These are phyloP conservation scores for Salix exigua DNA, from an alignment of 345 rosid species.

Conservation along the genomic window DNA sequence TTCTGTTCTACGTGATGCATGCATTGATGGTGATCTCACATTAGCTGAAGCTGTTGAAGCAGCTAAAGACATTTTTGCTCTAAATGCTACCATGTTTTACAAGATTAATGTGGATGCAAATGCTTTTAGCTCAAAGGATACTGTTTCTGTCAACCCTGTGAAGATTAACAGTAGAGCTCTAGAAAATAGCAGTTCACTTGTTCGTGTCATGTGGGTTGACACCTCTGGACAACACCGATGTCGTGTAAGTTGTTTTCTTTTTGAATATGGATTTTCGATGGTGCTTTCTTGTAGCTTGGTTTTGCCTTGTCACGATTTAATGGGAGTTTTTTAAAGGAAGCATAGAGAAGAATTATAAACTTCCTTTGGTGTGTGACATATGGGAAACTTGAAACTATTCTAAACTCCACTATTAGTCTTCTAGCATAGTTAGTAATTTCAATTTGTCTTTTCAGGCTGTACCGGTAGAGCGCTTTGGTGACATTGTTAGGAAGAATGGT, in stretches of 20 bases:
- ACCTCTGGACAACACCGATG: conserved; percentile 93
- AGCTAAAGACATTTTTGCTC: conserved; percentile 66
- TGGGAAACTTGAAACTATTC: background rate
- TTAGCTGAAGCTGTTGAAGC: conserved; percentile 81
- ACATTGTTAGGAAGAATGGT: conserved; percentile 59
- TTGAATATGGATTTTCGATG: background rate
- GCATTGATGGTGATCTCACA: conserved; percentile 64
- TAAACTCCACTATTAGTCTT: background rate
- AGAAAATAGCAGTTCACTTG: conserved; percentile 41
- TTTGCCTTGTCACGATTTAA: background rate
- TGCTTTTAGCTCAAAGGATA: conserved; percentile 24
- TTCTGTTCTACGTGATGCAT: conserved; percentile 66
- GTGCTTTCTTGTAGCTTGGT: conserved; percentile 4
- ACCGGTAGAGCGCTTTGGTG: conserved; percentile 62
- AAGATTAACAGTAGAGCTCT: conserved; percentile 23
- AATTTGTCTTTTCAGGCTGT: conserved; percentile 54
- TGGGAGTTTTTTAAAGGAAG: background rate
- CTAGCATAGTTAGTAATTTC: background rate
- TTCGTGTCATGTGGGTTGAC: conserved; percentile 88
- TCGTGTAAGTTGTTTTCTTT: conserved; percentile 54
- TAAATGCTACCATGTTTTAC: conserved; percentile 61
- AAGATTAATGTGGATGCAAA: conserved; percentile 40
- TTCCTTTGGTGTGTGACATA: conserved; percentile 3
- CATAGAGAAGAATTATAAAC: background rate
- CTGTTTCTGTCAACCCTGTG: conserved; percentile 16